phyloP scores from a whole-genome alignment of 306 rosid genomes.

The Lathyrus sativus region DNA sequence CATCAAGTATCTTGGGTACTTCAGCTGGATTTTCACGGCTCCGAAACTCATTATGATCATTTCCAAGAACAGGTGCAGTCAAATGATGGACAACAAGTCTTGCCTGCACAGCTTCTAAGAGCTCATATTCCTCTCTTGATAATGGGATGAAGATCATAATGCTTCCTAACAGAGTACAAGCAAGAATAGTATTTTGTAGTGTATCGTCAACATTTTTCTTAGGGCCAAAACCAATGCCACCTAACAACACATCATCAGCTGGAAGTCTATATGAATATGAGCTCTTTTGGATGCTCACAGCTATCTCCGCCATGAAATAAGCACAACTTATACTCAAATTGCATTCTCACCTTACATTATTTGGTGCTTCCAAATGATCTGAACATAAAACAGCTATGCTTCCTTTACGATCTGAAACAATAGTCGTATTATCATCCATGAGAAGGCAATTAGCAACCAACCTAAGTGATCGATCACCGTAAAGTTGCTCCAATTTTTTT shows the following conservation, averaged over 20 bases:
- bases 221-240: conserved; percentile 54
- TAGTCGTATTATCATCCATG: conserved; percentile 75
- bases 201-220: conserved; percentile 57
- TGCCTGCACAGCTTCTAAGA: too few species aligned
- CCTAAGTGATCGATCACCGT: too few species aligned
- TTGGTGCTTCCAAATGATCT: conserved; percentile 74
- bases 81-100: too few species aligned
- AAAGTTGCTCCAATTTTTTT: too few species aligned
- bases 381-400: conserved; percentile 79
- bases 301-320: conserved; percentile 85
- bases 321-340: conserved; percentile 76
- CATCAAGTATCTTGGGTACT: too few species aligned
- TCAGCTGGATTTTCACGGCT: too few species aligned
- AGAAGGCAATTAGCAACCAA: conserved; percentile 92
- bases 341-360: conserved; percentile 74
- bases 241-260: conserved; percentile 72
- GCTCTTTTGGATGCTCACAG: conserved; percentile 92
- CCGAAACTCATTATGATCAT: too few species aligned
- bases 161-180: too few species aligned
- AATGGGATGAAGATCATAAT: too few species aligned
- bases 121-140: too few species aligned
- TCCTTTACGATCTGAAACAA: conserved; percentile 97
- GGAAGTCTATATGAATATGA: conserved; percentile 84
- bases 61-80: too few species aligned
- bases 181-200: too few species aligned